These are phyloP conservation scores for Aleurites moluccanus DNA, from an alignment of 441 rosid genomes.

Conservation along the genomic window DNA sequence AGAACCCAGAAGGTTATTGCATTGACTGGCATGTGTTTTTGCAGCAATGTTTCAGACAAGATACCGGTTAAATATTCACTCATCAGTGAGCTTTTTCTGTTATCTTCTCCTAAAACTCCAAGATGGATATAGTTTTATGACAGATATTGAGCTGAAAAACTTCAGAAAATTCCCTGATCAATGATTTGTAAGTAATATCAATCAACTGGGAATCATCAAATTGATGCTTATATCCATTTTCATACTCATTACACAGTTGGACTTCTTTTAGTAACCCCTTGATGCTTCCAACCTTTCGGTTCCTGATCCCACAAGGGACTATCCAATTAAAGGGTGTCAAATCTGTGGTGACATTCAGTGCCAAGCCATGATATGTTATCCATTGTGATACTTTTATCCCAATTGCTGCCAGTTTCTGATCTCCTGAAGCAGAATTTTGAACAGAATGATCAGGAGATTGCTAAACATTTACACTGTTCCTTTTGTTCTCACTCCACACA, in stretches of 20 bases:
- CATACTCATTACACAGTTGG: background rate
- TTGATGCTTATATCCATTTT: background rate
- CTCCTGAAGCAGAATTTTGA: slow-evolving; percentile 44
- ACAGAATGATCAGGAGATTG: slow-evolving; percentile 19
- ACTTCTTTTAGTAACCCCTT: slow-evolving; percentile 41
- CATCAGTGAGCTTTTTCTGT: background rate
- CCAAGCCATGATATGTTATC: slow-evolving; percentile 82
- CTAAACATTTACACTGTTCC: background rate
- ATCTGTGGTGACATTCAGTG: slow-evolving; percentile 81
- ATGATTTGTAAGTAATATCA: slow-evolving; percentile 47
- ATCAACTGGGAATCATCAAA: slow-evolving; percentile 40
- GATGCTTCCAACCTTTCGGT: slow-evolving; percentile 69
- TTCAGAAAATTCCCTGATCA: slow-evolving; percentile 64
- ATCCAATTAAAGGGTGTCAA: slow-evolving; percentile 69
- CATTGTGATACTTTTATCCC: slow-evolving; percentile 76
- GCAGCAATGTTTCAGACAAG: background rate
- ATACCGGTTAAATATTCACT: background rate
- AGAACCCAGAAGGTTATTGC: background rate
- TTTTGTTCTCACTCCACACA: background rate
- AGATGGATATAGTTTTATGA: slow-evolving; percentile 24
- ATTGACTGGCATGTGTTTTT: background rate
- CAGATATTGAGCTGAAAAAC: slow-evolving; percentile 59
- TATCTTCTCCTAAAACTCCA: slow-evolving; percentile 20
- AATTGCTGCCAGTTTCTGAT: slow-evolving; percentile 75
- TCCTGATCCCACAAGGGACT: slow-evolving; percentile 77